A percentile compares a stretch with the other conserved stretches of the same genome.
Evolutionary conservation across 23 red algal species (phyloP).

Genomic region (Porphyridium purpureum): DNA sequence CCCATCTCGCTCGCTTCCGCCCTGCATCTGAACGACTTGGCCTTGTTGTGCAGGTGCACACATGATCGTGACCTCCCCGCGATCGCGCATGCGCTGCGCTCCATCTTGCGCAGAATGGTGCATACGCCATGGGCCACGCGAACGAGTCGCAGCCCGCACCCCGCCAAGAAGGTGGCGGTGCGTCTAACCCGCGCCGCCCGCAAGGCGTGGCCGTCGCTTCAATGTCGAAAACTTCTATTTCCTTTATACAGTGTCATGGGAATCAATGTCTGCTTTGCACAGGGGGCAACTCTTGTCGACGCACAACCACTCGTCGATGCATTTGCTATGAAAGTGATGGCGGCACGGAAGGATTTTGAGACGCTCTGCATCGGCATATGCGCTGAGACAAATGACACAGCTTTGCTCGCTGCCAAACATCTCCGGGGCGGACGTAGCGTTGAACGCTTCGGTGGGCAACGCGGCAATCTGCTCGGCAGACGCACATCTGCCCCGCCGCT

Average conservation of each 20-base stretch:
- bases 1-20: no score
- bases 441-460: constrained; percentile 37
- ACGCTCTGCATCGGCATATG: constrained; percentile 49
- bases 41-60: no score
- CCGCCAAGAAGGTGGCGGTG: neutral
- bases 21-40: no score
- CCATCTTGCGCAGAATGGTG: neutral
- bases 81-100: neutral
- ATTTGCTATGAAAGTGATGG: constrained; percentile 84
- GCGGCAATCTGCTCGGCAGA: constrained; percentile 37
- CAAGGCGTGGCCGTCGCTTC: neutral
- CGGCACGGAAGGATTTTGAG: constrained; percentile 53
- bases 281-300: constrained; percentile 92
- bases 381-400: constrained; percentile 85
- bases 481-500: constrained; percentile 52
- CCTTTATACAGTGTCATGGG: constrained; percentile 9
- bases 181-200: neutral
- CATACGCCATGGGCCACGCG: neutral
- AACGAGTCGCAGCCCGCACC: neutral
- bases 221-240: constrained; percentile 1
- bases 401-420: constrained; percentile 46
- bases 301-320: constrained; percentile 79
- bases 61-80: no score
- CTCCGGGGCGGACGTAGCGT: no score
- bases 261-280: constrained; percentile 90